These are phyloP conservation scores for Metschnikowia amazonensis DNA, from an alignment of 805 yeast genomes.

Conservation along the genomic window DNA sequence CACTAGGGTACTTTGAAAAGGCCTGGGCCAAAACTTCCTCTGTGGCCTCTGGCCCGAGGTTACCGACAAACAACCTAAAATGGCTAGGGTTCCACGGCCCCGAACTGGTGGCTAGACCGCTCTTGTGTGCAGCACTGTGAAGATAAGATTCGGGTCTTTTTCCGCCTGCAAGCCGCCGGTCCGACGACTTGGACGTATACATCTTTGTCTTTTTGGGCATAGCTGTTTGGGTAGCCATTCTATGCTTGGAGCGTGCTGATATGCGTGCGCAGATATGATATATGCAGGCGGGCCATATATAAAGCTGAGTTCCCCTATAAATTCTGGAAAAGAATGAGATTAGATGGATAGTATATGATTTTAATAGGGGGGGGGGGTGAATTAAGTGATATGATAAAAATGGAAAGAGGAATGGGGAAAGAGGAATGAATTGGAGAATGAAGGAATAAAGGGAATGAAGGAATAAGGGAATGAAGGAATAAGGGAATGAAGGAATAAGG, in stretches of 20 bases:
- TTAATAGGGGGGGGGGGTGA: too few species aligned
- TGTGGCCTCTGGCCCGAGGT: conserved; percentile 63
- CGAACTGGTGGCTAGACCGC: conserved; percentile 17
- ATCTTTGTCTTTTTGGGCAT: conserved; percentile 17
- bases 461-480: too few species aligned
- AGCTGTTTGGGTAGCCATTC: conserved; percentile 5
- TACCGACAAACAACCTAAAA: conserved; percentile 72
- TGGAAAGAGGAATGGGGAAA: too few species aligned
- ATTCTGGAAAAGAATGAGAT: too few species aligned
- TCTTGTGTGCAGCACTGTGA: conserved; percentile 7
- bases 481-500: too few species aligned
- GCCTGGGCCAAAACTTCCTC: conserved; percentile 54
- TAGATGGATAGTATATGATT: too few species aligned
- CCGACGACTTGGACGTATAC: conserved; percentile 45
- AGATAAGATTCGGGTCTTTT: conserved; percentile 35
- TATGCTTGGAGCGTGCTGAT: background rate
- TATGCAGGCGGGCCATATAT: background rate
- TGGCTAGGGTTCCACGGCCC: conserved; percentile 70
- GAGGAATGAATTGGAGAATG: too few species aligned
- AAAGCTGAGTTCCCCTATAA: too few species aligned
- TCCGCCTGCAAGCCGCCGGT: conserved; percentile 53
- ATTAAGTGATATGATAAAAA: too few species aligned
- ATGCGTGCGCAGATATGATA: conserved; percentile 2
- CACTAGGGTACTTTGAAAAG: conserved; percentile 49
- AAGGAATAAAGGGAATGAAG: too few species aligned